Evolutionary conservation across 768 basidiomycete species (phyloP).

Genomic region (Mycena polygramma): DNA sequence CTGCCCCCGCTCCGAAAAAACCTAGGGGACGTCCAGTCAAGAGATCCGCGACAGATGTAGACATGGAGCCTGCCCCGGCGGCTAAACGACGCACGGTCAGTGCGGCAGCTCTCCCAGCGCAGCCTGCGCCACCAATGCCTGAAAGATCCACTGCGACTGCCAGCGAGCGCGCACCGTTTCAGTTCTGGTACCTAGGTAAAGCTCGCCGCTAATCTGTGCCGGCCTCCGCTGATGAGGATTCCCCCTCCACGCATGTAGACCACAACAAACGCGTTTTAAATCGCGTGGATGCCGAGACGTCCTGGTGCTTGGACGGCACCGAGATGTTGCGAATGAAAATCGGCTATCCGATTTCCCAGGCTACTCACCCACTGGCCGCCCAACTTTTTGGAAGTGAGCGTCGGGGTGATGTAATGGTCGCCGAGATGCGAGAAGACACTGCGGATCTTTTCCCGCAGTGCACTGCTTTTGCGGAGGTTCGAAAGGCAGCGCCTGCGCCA

Average conservation of each 20-base stretch:
- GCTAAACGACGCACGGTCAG: conserved; percentile 28
- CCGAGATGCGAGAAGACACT: conserved; percentile 27
- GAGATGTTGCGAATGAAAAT: conserved; percentile 24
- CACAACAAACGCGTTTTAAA: conserved; percentile 16
- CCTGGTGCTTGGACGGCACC: conserved; percentile 11
- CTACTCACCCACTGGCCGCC: conserved; percentile 11
- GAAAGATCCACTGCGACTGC: background rate
- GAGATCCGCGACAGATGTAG: conserved; percentile 30
- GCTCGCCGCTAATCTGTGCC: background rate
- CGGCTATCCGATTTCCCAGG: conserved; percentile 27
- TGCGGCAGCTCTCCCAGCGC: conserved; percentile 4
- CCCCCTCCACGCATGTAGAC: conserved; percentile 8
- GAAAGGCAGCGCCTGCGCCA: background rate
- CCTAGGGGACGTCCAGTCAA: conserved; percentile 29
- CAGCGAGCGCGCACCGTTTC: conserved; percentile 6
- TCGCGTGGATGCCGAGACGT: conserved; percentile 11
- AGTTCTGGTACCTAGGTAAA: conserved; percentile 35
- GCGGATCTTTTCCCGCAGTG: conserved; percentile 29
- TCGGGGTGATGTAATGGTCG: conserved; percentile 8
- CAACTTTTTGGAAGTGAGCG: conserved; percentile 8
- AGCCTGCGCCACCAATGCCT: background rate
- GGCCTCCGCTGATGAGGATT: background rate
- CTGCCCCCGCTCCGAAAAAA: conserved; percentile 13
- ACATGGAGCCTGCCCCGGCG: conserved; percentile 22
- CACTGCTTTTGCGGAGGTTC: conserved; percentile 12